Evolutionary conservation across 352 stramenopile genomes (phyloP), one percentile per base, ranked within the genome.

Genomic region (Plasmopara viticola): DNA sequence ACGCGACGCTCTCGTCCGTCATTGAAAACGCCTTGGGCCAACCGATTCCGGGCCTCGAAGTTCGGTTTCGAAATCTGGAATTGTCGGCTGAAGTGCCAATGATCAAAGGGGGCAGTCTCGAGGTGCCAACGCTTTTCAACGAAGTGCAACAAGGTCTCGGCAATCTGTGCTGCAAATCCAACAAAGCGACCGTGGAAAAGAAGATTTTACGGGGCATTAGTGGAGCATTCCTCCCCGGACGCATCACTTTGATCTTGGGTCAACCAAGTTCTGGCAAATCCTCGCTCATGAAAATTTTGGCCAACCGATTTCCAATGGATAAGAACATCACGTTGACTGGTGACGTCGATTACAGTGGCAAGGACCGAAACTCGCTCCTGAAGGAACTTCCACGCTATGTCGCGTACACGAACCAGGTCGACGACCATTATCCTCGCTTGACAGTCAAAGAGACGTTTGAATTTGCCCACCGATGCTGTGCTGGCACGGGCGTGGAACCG

Each of bases 361-460:
- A 70, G 33, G 44, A 55, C 9, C 66, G 69, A 2, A 35, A 52
- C 10, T 34, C 59, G n/a, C 17, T 85, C 9, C 30, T 68, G 5
- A 44, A 63, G 7, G 42, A 50, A 9, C 43, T 85, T 6, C 68
- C 70, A 25, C 70, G 66, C 12, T 68, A 70, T n/a, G 71, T 80
- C 7, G 40, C 68, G 9, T 85, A 85, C 53, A 69, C 59, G 9
- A 74, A 76, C 60, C 62, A 77, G n/a, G 48, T 56, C 15, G 50
- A 56, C 7, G 31, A 56, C 1, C 50, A 56, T 9, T 56, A 50
- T 28, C 42, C 41, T 48, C 38, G 47, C 35, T 62, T 75, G 42
- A 82, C 72, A 0, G 74, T 84, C 0, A 60, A 76, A 18, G 74
- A 86, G 47, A 86, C 72, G 3, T 71, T 82, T 51, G 40, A 74